A percentile compares a stretch with the other conserved stretches of the same genome.
Conservation (phyloP, 495 filamentous ascomycete genomes). For the Immersiella caudata region DNA sequence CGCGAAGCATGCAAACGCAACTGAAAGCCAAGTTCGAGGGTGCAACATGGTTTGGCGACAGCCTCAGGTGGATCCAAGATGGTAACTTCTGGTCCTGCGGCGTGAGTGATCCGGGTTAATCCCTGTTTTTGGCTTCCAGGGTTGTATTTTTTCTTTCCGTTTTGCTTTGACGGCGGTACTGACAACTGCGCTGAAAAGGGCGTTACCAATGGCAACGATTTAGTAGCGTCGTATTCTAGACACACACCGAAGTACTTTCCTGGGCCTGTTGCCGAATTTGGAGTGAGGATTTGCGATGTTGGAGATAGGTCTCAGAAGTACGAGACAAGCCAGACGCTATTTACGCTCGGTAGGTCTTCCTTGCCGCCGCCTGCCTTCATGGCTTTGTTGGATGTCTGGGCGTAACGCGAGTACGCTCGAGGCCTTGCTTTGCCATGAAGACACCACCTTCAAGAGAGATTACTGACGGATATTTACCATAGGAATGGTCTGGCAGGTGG, state of each 20-base stretch:
- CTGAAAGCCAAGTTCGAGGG: slow-evolving; percentile 51
- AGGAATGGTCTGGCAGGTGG: slow-evolving; percentile 41
- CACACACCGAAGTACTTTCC: slow-evolving; percentile 45
- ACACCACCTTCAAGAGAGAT: too few species aligned
- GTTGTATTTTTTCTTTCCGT: not conserved
- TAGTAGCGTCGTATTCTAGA: slow-evolving; percentile 58
- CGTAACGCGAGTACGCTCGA: too few species aligned
- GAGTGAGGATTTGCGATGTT: slow-evolving; percentile 54
- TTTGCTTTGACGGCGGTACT: not conserved
- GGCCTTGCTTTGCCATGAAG: too few species aligned
- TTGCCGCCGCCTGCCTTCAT: too few species aligned
- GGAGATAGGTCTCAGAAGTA: slow-evolving; percentile 52
- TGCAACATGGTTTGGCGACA: slow-evolving; percentile 50
- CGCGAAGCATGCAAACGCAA: slow-evolving; percentile 49
- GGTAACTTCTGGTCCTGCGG: slow-evolving; percentile 65
- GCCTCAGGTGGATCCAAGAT: slow-evolving; percentile 54
- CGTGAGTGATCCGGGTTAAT: slow-evolving; percentile 45
- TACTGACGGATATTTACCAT: slow-evolving; percentile 34
- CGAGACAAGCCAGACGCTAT: slow-evolving; percentile 32
- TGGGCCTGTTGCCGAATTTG: slow-evolving; percentile 50
- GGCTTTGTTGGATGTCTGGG: too few species aligned
- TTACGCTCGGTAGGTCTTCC: too few species aligned
- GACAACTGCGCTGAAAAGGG: slow-evolving; percentile 47
- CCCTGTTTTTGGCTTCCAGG: not conserved
- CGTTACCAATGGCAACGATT: slow-evolving; percentile 65